Percentiles rank a stretch among this genome's conserved stretches.
Evolutionary conservation across 2,329 filamentous ascomycete genomes (phyloP).

Genomic region (Alternaria dauci): DNA sequence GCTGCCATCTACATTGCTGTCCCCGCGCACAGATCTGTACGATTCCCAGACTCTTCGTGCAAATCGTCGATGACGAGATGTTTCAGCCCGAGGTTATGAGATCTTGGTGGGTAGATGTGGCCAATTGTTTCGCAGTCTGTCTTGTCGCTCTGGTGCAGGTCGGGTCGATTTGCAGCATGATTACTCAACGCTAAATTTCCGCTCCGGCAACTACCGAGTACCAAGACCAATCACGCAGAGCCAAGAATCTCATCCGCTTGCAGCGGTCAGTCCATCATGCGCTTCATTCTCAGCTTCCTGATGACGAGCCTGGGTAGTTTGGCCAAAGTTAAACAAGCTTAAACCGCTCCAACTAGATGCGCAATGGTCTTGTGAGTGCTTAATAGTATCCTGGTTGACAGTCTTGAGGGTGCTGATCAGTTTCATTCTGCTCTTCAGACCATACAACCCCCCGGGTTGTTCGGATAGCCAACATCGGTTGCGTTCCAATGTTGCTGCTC

Average conservation of each 20-base stretch:
- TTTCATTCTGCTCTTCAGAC: neutral
- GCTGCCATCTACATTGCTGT: neutral
- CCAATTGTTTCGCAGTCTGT: slow-evolving; percentile 1
- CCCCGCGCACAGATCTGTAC: neutral
- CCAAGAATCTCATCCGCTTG: neutral
- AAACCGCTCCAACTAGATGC: neutral
- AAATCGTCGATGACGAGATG: neutral
- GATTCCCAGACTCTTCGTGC: neutral
- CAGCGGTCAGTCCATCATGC: neutral
- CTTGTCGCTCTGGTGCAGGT: slow-evolving; percentile 1
- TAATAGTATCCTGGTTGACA: neutral
- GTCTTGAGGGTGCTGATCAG: neutral
- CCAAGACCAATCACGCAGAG: neutral
- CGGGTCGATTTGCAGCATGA: neutral
- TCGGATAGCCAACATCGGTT: neutral
- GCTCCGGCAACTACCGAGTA: neutral
- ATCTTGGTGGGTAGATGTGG: neutral
- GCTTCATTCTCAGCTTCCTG: neutral
- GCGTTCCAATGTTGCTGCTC: too few relatives aligned
- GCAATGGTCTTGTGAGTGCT: neutral
- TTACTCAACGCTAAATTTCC: slow-evolving; percentile 6
- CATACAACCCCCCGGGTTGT: neutral
- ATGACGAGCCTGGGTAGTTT: neutral
- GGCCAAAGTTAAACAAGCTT: neutral
- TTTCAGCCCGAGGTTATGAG: neutral